phyloP scores from a whole-genome alignment of 1,284 basidiomycete species.

The Irpex lacteus region DNA sequence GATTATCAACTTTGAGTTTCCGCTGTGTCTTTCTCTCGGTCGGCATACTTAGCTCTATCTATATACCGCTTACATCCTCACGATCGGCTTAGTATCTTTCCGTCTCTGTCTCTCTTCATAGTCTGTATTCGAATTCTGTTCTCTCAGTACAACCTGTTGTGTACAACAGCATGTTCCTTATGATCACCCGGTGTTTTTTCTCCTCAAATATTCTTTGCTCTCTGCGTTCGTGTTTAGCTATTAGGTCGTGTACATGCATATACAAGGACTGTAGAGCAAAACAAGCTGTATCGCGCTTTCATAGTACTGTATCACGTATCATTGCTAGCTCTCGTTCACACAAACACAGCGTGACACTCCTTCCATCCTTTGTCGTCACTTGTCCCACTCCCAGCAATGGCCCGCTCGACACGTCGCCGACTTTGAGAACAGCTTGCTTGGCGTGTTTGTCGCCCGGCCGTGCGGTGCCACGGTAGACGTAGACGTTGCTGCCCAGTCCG shows the following conservation, averaged over 20 bases:
- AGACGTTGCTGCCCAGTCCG: conserved; percentile 74
- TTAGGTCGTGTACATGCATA: not conserved
- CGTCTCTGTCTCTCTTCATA: not conserved
- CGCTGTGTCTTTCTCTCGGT: conserved; percentile 2
- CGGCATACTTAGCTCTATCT: conserved; percentile 14
- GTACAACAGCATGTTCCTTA: not conserved
- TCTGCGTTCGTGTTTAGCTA: not conserved
- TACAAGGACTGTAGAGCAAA: not conserved
- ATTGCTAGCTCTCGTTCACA: conserved; percentile 78
- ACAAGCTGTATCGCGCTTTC: conserved; percentile 9
- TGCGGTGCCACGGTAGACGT: conserved; percentile 68
- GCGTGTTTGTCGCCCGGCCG: conserved; percentile 51
- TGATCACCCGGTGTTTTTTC: not conserved
- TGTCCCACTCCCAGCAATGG: conserved; percentile 77
- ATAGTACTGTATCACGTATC: conserved; percentile 43
- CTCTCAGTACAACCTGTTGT: not conserved
- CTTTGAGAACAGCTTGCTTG: conserved; percentile 75
- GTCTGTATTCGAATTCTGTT: not conserved
- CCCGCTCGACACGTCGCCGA: conserved; percentile 67
- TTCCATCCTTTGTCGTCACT: conserved; percentile 32
- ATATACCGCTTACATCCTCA: conserved; percentile 9
- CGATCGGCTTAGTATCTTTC: not conserved
- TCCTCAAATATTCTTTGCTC: not conserved
- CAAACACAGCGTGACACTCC: conserved; percentile 61
- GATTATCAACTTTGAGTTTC: no score